These are phyloP conservation scores for Flueggea neowawraea DNA, from an alignment of 441 rosid genomes.

Conservation along the genomic window DNA sequence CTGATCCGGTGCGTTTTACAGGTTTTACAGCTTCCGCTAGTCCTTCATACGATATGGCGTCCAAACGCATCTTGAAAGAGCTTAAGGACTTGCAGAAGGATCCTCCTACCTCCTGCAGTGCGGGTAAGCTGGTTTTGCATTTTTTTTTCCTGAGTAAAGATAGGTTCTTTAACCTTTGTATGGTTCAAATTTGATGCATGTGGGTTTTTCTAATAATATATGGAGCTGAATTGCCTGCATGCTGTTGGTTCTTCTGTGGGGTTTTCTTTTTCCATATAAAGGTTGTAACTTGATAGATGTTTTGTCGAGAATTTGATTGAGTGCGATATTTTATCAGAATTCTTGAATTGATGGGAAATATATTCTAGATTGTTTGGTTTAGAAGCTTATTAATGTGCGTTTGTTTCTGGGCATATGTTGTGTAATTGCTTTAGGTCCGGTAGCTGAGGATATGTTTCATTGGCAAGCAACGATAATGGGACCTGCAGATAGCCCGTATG, in stretches of 20 bases:
- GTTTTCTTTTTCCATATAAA: too few relatives aligned
- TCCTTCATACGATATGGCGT: constrained; percentile 36
- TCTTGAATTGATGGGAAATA: too few relatives aligned
- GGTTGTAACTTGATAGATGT: too few relatives aligned
- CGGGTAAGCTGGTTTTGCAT: constrained; percentile 36
- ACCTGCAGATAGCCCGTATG: constrained; percentile 73
- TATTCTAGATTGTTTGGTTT: not conserved
- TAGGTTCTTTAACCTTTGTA: too few relatives aligned
- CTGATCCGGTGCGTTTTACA: not conserved
- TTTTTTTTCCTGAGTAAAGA: not conserved
- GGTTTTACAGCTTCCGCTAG: not conserved
- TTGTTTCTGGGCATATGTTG: too few relatives aligned
- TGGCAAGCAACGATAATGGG: constrained; percentile 96
- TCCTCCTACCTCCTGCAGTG: constrained; percentile 78
- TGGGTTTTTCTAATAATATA: too few relatives aligned
- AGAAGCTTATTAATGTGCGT: too few relatives aligned
- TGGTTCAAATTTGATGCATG: too few relatives aligned
- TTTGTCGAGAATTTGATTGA: too few relatives aligned
- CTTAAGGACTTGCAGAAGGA: constrained; percentile 69
- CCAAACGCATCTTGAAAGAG: constrained; percentile 69
- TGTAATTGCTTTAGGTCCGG: constrained; percentile 46
- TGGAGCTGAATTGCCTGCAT: too few relatives aligned
- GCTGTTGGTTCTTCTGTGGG: too few relatives aligned
- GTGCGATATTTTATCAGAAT: too few relatives aligned
- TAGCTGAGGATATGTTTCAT: constrained; percentile 74